Evolutionary conservation across 306 rosid genomes (phyloP).

Genomic region (Fragaria iinumae): DNA sequence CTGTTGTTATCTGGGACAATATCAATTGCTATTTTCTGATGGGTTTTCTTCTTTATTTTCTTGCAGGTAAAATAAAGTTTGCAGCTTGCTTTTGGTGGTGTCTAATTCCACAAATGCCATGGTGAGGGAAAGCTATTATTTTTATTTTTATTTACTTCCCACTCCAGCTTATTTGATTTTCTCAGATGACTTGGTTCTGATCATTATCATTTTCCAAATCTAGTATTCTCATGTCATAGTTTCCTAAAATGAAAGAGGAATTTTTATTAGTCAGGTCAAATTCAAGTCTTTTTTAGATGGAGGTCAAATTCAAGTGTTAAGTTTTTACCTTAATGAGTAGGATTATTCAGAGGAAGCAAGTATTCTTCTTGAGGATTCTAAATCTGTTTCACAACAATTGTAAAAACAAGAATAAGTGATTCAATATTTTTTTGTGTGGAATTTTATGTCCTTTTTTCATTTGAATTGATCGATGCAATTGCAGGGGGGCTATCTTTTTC

Average conservation of each 20-base stretch:
- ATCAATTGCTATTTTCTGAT: background rate
- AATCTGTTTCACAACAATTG: background rate
- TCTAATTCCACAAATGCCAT: conserved; percentile 17
- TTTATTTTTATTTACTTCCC: background rate
- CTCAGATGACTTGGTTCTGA: background rate
- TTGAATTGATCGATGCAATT: conserved; percentile 1
- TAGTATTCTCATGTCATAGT: background rate
- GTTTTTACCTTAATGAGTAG: background rate
- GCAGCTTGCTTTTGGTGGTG: conserved; percentile 11
- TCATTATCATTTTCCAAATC: background rate
- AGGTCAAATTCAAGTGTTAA: background rate
- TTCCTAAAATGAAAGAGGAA: background rate
- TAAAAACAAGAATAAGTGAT: background rate
- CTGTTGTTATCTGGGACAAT: background rate
- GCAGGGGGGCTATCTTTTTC: conserved; percentile 19
- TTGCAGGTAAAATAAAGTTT: background rate
- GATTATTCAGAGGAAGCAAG: background rate
- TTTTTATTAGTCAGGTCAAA: background rate
- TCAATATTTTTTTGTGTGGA: background rate
- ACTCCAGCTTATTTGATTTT: background rate
- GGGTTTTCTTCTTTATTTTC: background rate
- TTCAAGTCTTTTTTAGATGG: background rate
- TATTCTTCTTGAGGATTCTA: background rate
- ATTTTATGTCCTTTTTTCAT: background rate
- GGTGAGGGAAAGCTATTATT: conserved; percentile 6